Conservation (phyloP, 331 rosid species). For the Malus hybrid region DNA sequence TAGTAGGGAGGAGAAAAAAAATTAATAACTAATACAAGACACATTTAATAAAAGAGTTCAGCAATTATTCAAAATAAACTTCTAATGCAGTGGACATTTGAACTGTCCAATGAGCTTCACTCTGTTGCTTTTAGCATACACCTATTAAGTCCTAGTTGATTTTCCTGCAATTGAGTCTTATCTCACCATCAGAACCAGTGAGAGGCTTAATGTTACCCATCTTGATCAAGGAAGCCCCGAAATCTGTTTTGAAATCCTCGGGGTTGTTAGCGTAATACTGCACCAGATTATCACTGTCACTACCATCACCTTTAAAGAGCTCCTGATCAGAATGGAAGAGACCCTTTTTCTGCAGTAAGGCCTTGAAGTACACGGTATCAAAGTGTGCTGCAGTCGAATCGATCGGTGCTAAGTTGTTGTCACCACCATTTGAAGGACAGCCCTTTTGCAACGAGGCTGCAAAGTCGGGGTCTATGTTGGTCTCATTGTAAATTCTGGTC, state of each 20-base stretch:
- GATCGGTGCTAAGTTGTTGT: conserved; percentile 10
- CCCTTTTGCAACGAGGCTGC: conserved; percentile 16
- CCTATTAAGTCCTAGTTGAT: conserved; percentile 22
- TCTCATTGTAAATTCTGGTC: conserved; percentile 35
- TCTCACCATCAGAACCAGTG: conserved; percentile 41
- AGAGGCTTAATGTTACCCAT: conserved; percentile 64
- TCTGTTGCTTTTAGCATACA: background rate
- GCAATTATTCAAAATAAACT: background rate
- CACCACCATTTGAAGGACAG: conserved; percentile 28
- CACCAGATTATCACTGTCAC: conserved; percentile 39
- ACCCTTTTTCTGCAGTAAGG: conserved; percentile 27
- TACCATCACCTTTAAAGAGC: conserved; percentile 41
- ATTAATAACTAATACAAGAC: background rate
- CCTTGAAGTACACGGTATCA: conserved; percentile 32
- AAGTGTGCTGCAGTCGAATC: conserved; percentile 19
- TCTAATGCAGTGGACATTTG: background rate
- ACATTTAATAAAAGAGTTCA: background rate
- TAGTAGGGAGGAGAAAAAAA: no score
- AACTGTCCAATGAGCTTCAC: background rate
- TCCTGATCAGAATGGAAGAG: conserved; percentile 57
- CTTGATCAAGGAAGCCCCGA: conserved; percentile 50
- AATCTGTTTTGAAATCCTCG: conserved; percentile 26
- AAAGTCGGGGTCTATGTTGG: conserved; percentile 28
- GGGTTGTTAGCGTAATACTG: conserved; percentile 15
- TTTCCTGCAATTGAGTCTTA: conserved; percentile 40